Evolutionary conservation across 768 basidiomycete species (phyloP).

Genomic region (Nidularia pulvinata): DNA sequence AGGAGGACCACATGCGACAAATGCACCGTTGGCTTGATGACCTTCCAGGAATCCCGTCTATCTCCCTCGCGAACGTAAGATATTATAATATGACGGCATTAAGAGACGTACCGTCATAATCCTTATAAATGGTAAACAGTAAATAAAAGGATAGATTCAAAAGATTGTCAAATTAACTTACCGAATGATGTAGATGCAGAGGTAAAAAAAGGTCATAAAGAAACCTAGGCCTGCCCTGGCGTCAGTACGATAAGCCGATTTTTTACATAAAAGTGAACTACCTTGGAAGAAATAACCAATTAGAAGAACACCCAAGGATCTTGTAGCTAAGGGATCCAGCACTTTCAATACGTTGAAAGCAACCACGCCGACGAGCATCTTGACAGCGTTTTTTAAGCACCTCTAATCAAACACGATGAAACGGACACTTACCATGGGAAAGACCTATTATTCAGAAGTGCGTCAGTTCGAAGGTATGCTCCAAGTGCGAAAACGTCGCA

Average conservation of each 20-base stretch:
- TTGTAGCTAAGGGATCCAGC: slow-evolving; percentile 26
- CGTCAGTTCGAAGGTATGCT: not conserved
- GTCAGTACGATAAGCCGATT: too few relatives aligned
- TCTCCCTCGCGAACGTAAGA: too few relatives aligned
- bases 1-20: slow-evolving; percentile 46
- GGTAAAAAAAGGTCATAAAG: slow-evolving; percentile 50
- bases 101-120: slow-evolving; percentile 32
- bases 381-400: not conserved
- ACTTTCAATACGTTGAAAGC: slow-evolving; percentile 41
- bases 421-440: slow-evolving; percentile 24
- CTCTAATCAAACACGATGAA: not conserved
- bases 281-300: slow-evolving; percentile 50
- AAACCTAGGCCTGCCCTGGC: slow-evolving; percentile 24
- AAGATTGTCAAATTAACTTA: slow-evolving; percentile 10
- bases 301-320: slow-evolving; percentile 38
- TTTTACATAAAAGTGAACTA: too few relatives aligned
- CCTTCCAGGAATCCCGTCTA: slow-evolving; percentile 46
- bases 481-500: slow-evolving; percentile 10
- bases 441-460: slow-evolving; percentile 11
- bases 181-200: slow-evolving; percentile 47
- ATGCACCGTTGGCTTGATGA: slow-evolving; percentile 47
- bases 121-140: slow-evolving; percentile 10
- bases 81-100: too few relatives aligned
- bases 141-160: not conserved
- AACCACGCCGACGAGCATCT: slow-evolving; percentile 50